Evolutionary conservation across 2,329 filamentous ascomycete species (phyloP).

Genomic region (Aspergillus tanneri): DNA sequence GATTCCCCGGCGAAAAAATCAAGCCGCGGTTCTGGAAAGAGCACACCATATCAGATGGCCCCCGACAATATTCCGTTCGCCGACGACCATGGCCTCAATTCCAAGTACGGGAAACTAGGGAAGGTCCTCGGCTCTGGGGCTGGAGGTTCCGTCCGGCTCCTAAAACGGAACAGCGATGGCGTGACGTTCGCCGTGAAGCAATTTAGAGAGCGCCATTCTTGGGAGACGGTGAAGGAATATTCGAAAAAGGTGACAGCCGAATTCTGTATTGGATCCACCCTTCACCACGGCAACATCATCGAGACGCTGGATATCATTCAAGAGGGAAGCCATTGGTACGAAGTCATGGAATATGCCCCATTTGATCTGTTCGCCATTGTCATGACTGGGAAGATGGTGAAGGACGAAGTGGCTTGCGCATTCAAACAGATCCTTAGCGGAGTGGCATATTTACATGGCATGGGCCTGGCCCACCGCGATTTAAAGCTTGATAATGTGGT

Average conservation of each 20-base stretch:
- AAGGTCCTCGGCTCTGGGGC: constrained; percentile 91
- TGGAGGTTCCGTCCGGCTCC: constrained; percentile 87
- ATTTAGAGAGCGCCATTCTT: constrained; percentile 85
- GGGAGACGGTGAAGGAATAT: constrained; percentile 93
- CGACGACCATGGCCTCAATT: constrained; percentile 85
- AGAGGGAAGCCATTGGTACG: constrained; percentile 92
- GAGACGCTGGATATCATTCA: constrained; percentile 96
- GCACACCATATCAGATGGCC: constrained; percentile 54
- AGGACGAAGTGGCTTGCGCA: constrained; percentile 84
- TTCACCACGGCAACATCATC: constrained; percentile 97
- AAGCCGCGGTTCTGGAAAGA: constrained; percentile 53
- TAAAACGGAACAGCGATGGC: constrained; percentile 89
- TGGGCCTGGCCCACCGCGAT: constrained; percentile 92
- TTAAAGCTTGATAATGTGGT: constrained; percentile 97
- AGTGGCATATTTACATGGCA: constrained; percentile 89
- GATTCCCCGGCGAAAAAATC: constrained; percentile 64
- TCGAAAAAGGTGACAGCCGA: constrained; percentile 98
- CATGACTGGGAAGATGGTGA: constrained; percentile 96
- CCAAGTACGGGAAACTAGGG: constrained; percentile 94
- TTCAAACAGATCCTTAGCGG: constrained; percentile 94
- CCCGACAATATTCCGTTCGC: constrained; percentile 72
- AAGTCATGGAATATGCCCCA: constrained; percentile 98
- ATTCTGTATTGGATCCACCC: constrained; percentile 94
- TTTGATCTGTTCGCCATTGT: constrained; percentile 96
- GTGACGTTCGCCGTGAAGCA: constrained; percentile 98